These are phyloP conservation scores for Aspergillus fischeri DNA, from an alignment of 2,329 filamentous ascomycete species.

Conservation along the genomic window DNA sequence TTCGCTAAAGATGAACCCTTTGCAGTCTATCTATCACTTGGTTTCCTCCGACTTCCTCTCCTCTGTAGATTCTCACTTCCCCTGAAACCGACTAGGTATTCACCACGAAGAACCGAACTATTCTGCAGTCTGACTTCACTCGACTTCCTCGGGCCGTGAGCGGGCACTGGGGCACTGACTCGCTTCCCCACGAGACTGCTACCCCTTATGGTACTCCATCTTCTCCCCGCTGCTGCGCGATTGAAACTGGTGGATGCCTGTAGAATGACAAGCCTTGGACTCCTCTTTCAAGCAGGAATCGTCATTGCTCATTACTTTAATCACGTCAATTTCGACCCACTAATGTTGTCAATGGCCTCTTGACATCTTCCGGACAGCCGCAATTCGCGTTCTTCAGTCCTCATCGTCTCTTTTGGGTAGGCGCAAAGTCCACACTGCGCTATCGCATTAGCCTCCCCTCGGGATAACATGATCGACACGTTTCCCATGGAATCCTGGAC, in stretches of 20 bases:
- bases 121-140: too few relatives aligned
- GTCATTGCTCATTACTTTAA: background rate
- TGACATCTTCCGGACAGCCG: background rate
- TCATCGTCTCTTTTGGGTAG: background rate
- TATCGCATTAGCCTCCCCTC: background rate
- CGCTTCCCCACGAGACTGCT: too few relatives aligned
- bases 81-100: background rate
- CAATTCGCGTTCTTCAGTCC: background rate
- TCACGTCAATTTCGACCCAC: background rate
- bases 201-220: background rate
- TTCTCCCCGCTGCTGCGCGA: background rate
- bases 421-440: background rate
- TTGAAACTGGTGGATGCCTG: background rate
- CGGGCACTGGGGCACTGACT: too few relatives aligned
- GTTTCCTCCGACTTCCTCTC: background rate
- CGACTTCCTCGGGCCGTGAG: too few relatives aligned
- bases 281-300: background rate
- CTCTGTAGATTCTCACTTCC: background rate
- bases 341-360: background rate
- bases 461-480: background rate
- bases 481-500: background rate
- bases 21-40: background rate
- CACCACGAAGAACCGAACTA: background rate
- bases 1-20: background rate
- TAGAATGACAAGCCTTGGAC: background rate